Evolutionary conservation across 345 rosid genomes (phyloP).

Genomic region (Syzygium aqueum): DNA sequence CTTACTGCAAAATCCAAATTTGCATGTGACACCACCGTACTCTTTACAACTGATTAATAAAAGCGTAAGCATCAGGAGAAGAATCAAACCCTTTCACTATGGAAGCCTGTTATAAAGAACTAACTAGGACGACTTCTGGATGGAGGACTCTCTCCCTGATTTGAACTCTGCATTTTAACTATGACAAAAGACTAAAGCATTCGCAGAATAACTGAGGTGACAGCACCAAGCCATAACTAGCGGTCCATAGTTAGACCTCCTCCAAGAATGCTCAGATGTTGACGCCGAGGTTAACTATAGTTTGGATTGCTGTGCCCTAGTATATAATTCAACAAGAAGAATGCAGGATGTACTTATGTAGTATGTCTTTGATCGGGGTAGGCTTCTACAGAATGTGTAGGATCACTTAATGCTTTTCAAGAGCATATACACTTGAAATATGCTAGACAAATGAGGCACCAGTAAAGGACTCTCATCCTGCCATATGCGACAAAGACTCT

Average conservation of each 20-base stretch:
- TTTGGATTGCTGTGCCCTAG: not conserved
- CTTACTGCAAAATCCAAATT: not conserved
- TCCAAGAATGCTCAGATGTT: not conserved
- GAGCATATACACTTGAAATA: not conserved
- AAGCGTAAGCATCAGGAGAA: not conserved
- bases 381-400: not conserved
- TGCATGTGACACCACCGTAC: not conserved
- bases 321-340: not conserved
- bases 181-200: not conserved
- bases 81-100: not conserved
- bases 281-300: not conserved
- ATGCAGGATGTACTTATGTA: not conserved
- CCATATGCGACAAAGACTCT: not conserved
- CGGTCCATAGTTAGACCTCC: not conserved
- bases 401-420: not conserved
- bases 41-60: not conserved
- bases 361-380: not conserved
- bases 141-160: not conserved
- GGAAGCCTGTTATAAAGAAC: not conserved
- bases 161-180: not conserved
- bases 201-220: not conserved
- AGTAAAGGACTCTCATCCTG: not conserved
- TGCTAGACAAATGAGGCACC: not conserved
- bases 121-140: not conserved
- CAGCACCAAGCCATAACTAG: not conserved